Conservation (phyloP, 139 green algal species). For the Picochlorum sp. region DNA sequence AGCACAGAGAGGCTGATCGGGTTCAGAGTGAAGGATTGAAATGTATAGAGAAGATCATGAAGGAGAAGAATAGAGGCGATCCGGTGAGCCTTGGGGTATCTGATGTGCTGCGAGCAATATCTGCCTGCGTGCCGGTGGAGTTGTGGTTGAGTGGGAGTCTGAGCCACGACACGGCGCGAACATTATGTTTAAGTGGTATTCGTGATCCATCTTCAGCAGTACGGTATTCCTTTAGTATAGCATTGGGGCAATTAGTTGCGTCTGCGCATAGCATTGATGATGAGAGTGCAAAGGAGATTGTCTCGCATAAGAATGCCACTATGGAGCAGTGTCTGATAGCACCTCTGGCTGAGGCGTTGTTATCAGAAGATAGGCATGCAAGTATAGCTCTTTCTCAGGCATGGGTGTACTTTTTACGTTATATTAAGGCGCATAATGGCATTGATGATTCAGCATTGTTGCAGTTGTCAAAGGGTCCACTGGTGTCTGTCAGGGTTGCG, state of each 20-base stretch:
- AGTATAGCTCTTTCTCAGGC: conserved; percentile 40
- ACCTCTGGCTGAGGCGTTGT: conserved; percentile 53
- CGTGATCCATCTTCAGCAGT: conserved; percentile 28
- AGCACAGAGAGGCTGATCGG: conserved; percentile 34
- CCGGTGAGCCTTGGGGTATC: conserved; percentile 12
- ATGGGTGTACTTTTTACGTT: conserved; percentile 48
- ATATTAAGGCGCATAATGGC: conserved; percentile 1
- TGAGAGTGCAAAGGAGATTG: conserved; percentile 14
- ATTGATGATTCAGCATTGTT: conserved; percentile 36
- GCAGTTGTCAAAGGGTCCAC: conserved; percentile 39
- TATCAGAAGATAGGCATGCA: conserved; percentile 18
- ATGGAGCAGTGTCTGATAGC: conserved; percentile 37
- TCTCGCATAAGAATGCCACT: conserved; percentile 28
- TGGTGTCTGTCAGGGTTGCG: conserved; percentile 20
- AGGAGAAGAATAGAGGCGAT: conserved; percentile 20
- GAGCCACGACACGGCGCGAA: conserved; percentile 41
- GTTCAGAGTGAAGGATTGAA: conserved; percentile 56
- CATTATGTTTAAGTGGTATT: conserved; percentile 33
- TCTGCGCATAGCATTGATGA: conserved; percentile 9
- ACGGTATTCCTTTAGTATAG: conserved; percentile 36
- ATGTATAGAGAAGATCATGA: conserved; percentile 25
- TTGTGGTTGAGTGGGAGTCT: conserved; percentile 49
- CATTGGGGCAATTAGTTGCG: conserved; percentile 54
- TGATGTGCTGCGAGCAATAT: conserved; percentile 41
- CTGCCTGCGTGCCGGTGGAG: conserved; percentile 31